Conservation (phyloP, 208 protist genomes). For the Wallacemonas sp. region DNA sequence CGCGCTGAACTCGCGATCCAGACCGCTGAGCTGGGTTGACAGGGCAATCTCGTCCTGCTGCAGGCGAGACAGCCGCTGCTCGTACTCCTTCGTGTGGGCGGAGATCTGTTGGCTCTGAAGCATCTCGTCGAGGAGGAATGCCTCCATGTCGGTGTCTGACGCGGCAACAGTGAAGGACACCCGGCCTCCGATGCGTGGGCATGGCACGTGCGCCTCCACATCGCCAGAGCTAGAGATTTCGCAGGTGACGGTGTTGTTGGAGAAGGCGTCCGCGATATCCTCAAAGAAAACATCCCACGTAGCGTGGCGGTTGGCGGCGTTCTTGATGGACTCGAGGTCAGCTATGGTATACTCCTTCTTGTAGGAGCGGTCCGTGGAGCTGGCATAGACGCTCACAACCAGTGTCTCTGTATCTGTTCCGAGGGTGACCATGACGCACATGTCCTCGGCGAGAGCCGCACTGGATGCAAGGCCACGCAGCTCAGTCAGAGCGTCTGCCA, state of each 20-base stretch:
- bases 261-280: slow-evolving; percentile 49
- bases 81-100: slow-evolving; percentile 58
- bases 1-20: slow-evolving; percentile 71
- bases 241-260: slow-evolving; percentile 24
- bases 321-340: slow-evolving; percentile 33
- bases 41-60: slow-evolving; percentile 39
- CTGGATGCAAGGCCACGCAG: slow-evolving; percentile 55
- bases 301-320: slow-evolving; percentile 30
- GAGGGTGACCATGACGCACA: slow-evolving; percentile 69
- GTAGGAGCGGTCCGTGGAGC: slow-evolving; percentile 40
- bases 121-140: slow-evolving; percentile 49
- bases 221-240: neutral
- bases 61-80: slow-evolving; percentile 43
- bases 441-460: slow-evolving; percentile 44
- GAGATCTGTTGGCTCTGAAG: slow-evolving; percentile 45
- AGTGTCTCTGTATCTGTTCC: slow-evolving; percentile 48
- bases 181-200: slow-evolving; percentile 17
- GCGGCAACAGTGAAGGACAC: slow-evolving; percentile 30
- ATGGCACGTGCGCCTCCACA: neutral
- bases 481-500: slow-evolving; percentile 44
- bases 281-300: slow-evolving; percentile 72
- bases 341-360: slow-evolving; percentile 48
- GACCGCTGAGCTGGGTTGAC: slow-evolving; percentile 34
- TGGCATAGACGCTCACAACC: slow-evolving; percentile 46
- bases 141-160: slow-evolving; percentile 38